Evolutionary conservation across 163 green algal genomes (phyloP), one percentile per base, ranked within the genome.

Genomic region (Coccomyxa subellipsoidea): DNA sequence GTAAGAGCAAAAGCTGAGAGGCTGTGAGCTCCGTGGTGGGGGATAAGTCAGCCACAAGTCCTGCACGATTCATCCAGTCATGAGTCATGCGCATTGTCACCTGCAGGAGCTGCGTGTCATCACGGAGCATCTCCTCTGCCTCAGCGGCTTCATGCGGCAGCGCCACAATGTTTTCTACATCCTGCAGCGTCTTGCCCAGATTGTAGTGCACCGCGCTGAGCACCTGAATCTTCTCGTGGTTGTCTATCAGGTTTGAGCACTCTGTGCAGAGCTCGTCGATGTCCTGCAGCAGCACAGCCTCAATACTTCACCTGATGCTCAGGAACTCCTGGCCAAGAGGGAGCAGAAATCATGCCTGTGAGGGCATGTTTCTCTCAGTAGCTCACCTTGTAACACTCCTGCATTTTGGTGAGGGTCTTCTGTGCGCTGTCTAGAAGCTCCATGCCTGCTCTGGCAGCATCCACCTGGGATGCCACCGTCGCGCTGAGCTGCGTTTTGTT

Each of bases 131-230:
- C 15, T 85, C 88, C 75, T 93, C 90, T 38, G 94, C 90, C 70
- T 88, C 81, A 1, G 85, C 88, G 4, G 94, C 94, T 38, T 93
- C 84, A n/a, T 85, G 82, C 9, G 94, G 94, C 71, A 98, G 90
- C 18, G 92, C 89, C 0, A 93, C 90, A 53, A 98, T 94, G 84
- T 94, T 92, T 39, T 94, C 92, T 25, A 95, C 91, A 83, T 96
- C 93, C 71, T 90, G 81, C 53, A 93, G 79, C 34, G 89, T 91
- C 84, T 92, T 90, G 69, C 86, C 76, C 79, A 97, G 77, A 83
- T 97, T 97, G 78, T 83, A 85, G 83, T 96, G 90, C 47, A 93
- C 90, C 23, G 87, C 83, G 37, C 80, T 89, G 78, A 97, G 86
- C n/a, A 90, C 75, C 72, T 90, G 85, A 78, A 97, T 96, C 81